Base-by-base conservation (phyloP, 805 yeast genomes). In the Komagataella pastoris region DNA sequence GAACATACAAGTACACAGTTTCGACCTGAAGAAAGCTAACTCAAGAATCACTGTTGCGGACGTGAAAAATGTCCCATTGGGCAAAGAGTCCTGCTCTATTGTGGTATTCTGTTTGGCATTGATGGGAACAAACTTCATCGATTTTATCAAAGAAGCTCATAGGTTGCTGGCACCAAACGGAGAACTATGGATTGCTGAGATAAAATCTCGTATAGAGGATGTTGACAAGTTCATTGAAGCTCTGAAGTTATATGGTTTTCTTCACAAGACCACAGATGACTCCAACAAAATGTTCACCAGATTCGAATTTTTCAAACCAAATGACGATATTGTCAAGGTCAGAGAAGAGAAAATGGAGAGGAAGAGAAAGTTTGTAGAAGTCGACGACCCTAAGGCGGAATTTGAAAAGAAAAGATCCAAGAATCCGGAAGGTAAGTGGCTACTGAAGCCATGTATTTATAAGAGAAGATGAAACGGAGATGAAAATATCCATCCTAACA, bases 121-220 rank as follows among this genome's bases (percentile, higher is more conserved):
- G 54, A 93, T 93, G 99, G 99, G 99, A 3, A 91, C 98, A 3
- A 93, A 93, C 63, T 89, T 91, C 63, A 70, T 90, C 54, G 98
- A 93, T 63, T 93, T 93, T 62, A 79, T 93, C 51, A 74, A 81
- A 53, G 99, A 93, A 64, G 98, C 97, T 0, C 76, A 85, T 61
- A 75, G 99, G 60, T 73, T 93, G 17, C 71, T 93, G 51, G 83
- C 88, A 7, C 96, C 96, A 47, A 75, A 88, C 54, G 98, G 99
- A 24, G 96, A 91, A 64, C 69, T 93, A 48, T 93, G 99, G 99
- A 88, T 93, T 48, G 93, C 98, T 2, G 99, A 93, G 64, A 93
- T 93, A 68, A 91, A 91, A 67, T 88, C 97, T 1, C 74, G 99
- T 61, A 87, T 93, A 60, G 70, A 79, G 6, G 96, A 89, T 59